Base-by-base conservation (phyloP, 345 rosid species). In the Moricandia arvensis region DNA sequence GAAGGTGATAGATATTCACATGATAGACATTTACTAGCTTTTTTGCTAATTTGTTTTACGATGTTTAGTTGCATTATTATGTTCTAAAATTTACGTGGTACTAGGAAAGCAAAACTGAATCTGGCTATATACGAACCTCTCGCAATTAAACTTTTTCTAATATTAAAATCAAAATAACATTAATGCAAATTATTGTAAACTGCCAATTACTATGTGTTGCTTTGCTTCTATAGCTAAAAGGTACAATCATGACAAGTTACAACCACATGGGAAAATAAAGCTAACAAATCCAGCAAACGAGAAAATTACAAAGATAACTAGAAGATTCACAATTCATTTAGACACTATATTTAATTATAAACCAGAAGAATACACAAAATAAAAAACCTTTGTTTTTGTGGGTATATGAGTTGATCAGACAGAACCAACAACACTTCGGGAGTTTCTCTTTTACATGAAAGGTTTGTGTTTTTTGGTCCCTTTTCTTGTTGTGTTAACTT, bases 361-460 rank as follows among this genome's bases (percentile, higher is more conserved):
- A 72, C 69, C 77, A 53, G 43, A 58, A 16, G 30, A 10, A 21
- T 1, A 59, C 59, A 38, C 27, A 8, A 38, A 13, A 41, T 57
- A 58, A 49, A 74, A 27, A 16, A 45, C 70, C 18, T 53, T 29
- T 30, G 57, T 15, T 71, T 69, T 68, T 75, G 69, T 68, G 12
- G 17, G 47, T 62, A 59, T 69, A 61, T 69, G 68, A 69, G 69
- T 76, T 69, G 58, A 76, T 69, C 59, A 69, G 45, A 77, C 68
- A 72, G 57, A 71, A 71, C 72, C 76, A 72, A 72, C 81, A 78
- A 78, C 69, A 66, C 81, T 78, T 71, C 68, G 72, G 76, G 80
- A 51, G 63, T 54, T 70, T 54, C 70, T 76, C 75, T 76, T 69
- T 63, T 61, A 63, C 64, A 62, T 63, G 65, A 65, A 71, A 77